Percentiles rank a stretch among this genome's conserved stretches.
These are phyloP conservation scores for Sporothrix inflata DNA, from an alignment of 2,329 filamentous ascomycete species.

Conservation along the genomic window DNA sequence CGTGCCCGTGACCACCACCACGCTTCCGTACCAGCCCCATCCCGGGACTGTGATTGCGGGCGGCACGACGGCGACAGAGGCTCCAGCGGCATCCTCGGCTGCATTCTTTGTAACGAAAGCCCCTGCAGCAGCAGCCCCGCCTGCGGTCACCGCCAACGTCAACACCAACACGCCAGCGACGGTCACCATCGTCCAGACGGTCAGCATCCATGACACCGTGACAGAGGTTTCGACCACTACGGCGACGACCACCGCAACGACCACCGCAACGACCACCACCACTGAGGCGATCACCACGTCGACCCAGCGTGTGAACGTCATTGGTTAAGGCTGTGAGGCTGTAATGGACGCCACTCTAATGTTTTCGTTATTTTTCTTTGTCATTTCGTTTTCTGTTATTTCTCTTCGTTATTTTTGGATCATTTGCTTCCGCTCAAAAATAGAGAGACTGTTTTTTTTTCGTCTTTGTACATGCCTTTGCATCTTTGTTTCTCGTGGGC, in stretches of 20 bases:
- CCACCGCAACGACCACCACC: background rate
- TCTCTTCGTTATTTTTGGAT: background rate
- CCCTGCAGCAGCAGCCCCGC: background rate
- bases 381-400: background rate
- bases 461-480: background rate
- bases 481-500: background rate
- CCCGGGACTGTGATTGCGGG: slow-evolving; percentile 10
- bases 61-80: background rate
- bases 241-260: slow-evolving; percentile 1
- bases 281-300: slow-evolving; percentile 26
- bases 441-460: background rate
- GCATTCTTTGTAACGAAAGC: background rate
- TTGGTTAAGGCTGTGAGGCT: background rate
- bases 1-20: background rate
- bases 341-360: background rate
- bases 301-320: slow-evolving; percentile 20
- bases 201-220: slow-evolving; percentile 32
- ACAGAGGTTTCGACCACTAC: slow-evolving; percentile 22
- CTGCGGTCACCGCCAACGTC: background rate
- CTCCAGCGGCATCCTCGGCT: background rate
- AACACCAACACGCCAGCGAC: slow-evolving; percentile 6
- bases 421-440: background rate
- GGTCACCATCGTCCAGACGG: slow-evolving; percentile 23
- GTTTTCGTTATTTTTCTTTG: background rate
- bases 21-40: background rate